Base-by-base conservation (phyloP, 1,139 yeast genomes). In the Nakaseomyces delphensis region DNA sequence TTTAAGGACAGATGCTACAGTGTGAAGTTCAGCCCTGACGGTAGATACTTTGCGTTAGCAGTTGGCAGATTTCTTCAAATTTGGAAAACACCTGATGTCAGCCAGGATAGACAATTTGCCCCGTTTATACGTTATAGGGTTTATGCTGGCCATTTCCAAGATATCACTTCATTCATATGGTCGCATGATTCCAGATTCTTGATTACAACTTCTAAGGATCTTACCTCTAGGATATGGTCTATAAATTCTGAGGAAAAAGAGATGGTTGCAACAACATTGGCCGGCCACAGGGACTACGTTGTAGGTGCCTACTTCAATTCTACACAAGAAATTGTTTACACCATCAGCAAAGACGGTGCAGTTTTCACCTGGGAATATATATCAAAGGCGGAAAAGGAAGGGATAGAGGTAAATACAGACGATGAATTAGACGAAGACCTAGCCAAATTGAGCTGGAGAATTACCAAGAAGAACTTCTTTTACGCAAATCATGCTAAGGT, bases 301-400 rank as follows among this genome's bases (percentile, higher is more conserved):
- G 66, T 89, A 39, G 77, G 77, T 43, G 95, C 97, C 0, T 91
- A 85, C 57, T 91, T 93, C 67, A 80, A 84, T 52, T 73, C 73
- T 11, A 76, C 82, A 43, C 98, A 91, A 64, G 96, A 91, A 58
- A 74, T 77, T 43, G 85, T 91, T 39, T 91, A 87, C 57, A 87
- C 98, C 0, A 73, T 93, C 25, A 83, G 95, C 60, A 84, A 83
- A 62, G 99, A 91, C 59, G 98, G 98, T 39, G 96, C 98, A 0
- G 67, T 91, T 44, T 85, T 89, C 61, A 76, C 76, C 53, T 91
- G 98, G 97, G 91, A 86, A 58, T 91, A 83, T 58, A 70, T 79
- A 4, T 71, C 74, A 29, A 76, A 68, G 48, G 74, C 77, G 38
- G 53, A 53, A 7, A 62, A 57, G 8, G 62, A 54, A n/a, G 55